phyloP scores from a whole-genome alignment of 345 rosid species.

The Populus tremula region DNA sequence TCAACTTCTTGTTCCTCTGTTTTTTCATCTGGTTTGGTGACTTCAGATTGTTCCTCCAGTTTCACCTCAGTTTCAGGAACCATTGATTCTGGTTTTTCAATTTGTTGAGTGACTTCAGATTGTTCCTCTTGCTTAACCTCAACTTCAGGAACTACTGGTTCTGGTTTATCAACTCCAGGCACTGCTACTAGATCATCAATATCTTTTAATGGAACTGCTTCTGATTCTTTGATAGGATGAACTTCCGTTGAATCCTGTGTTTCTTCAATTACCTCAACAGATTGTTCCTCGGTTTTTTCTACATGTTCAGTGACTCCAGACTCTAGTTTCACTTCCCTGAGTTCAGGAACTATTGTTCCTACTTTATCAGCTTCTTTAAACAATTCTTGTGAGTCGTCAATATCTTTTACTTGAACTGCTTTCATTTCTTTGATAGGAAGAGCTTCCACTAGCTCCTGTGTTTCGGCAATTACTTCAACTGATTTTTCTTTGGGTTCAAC shows the following conservation, averaged over 20 bases:
- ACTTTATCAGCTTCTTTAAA: background rate
- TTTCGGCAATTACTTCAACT: background rate
- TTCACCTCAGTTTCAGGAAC: constrained; percentile 8
- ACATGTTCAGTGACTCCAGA: background rate
- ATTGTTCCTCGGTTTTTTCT: background rate
- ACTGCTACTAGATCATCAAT: background rate
- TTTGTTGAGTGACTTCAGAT: background rate
- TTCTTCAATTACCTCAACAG: background rate
- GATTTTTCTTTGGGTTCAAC: background rate
- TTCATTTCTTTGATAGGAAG: background rate
- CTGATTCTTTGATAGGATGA: constrained; percentile 5
- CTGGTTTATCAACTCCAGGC: background rate
- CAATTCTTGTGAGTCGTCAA: background rate
- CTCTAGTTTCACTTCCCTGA: background rate
- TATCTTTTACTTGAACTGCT: background rate
- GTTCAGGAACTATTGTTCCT: background rate
- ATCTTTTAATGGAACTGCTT: background rate
- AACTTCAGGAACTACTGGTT: constrained; percentile 4
- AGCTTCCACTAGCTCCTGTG: background rate
- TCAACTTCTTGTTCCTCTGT: background rate
- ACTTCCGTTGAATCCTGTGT: background rate
- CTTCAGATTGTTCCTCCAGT: constrained; percentile 9
- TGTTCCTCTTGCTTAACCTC: constrained; percentile 4
- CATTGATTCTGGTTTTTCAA: background rate
- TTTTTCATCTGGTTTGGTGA: constrained; percentile 9